Percentiles rank a stretch among this genome's conserved stretches.
Conservation (phyloP, 1,284 basidiomycete genomes). For the Apiotrichum mycotoxinovorans region DNA sequence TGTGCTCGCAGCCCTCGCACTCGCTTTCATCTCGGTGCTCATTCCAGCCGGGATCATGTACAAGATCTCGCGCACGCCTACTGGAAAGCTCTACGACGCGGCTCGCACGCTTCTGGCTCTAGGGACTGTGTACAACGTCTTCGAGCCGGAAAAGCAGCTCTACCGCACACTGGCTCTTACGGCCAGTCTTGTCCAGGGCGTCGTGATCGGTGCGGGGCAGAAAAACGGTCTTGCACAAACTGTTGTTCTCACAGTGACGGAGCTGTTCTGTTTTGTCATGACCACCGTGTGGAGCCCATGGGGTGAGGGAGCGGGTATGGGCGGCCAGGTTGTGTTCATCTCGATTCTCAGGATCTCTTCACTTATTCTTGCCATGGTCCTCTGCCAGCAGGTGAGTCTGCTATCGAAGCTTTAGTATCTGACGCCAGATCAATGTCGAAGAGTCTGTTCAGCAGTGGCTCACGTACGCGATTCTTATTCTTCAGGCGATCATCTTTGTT, state of each 20-base stretch:
- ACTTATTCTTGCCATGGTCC: conserved; percentile 80
- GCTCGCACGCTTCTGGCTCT: conserved; percentile 83
- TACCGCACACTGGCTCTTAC: conserved; percentile 78
- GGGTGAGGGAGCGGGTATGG: conserved; percentile 95
- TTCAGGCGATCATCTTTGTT: conserved; percentile 79
- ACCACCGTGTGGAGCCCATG: conserved; percentile 93
- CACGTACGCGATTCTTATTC: conserved; percentile 82
- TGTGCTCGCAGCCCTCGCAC: conserved; percentile 51
- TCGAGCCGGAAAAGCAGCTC: conserved; percentile 83
- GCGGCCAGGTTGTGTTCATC: conserved; percentile 83
- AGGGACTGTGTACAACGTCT: conserved; percentile 94
- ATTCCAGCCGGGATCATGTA: conserved; percentile 71
- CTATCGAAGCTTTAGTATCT: conserved; percentile 16
- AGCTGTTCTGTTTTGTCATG: conserved; percentile 73
- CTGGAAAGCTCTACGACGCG: conserved; percentile 89
- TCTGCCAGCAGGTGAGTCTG: conserved; percentile 74
- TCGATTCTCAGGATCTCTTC: conserved; percentile 85
- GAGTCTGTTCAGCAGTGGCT: conserved; percentile 80
- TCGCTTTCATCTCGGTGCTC: conserved; percentile 72
- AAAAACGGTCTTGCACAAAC: conserved; percentile 84
- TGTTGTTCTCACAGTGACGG: conserved; percentile 78
- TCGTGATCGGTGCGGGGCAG: conserved; percentile 85
- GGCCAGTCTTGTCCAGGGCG: conserved; percentile 71
- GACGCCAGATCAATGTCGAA: conserved; percentile 69
- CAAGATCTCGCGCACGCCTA: conserved; percentile 71